These are phyloP conservation scores for Tetrapyrgos nigripes DNA, from an alignment of 1,284 basidiomycete species.

Conservation along the genomic window DNA sequence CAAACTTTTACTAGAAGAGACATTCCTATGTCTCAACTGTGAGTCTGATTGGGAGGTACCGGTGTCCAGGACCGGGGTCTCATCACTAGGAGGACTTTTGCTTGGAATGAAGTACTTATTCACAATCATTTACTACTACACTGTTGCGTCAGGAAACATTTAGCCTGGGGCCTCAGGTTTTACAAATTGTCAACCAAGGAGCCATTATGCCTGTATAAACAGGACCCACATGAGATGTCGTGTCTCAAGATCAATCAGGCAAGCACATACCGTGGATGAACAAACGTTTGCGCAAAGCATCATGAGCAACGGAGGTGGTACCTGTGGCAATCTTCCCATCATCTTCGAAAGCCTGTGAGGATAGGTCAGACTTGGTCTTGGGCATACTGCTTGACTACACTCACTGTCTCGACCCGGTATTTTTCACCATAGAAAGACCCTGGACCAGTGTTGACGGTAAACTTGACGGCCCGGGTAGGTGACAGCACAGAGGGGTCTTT, in stretches of 20 bases:
- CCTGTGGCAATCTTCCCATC: conserved; percentile 60
- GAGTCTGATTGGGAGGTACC: too few relatives aligned
- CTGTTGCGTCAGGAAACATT: too few relatives aligned
- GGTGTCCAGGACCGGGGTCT: too few relatives aligned
- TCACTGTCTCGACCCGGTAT: conserved; percentile 65
- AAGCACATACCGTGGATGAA: conserved; percentile 58
- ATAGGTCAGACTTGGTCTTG: conserved; percentile 12
- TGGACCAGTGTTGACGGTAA: conserved; percentile 57
- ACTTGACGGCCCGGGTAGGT: conserved; percentile 56
- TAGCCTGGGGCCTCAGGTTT: too few relatives aligned
- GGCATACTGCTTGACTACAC: conserved; percentile 7
- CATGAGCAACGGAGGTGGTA: conserved; percentile 59
- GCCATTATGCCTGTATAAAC: not conserved
- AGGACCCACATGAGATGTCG: not conserved
- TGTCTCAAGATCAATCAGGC: not conserved
- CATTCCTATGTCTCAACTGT: too few relatives aligned
- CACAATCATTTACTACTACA: too few relatives aligned
- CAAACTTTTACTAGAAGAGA: too few relatives aligned
- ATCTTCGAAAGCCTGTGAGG: conserved; percentile 65
- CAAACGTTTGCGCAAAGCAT: conserved; percentile 51
- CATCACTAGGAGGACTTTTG: too few relatives aligned
- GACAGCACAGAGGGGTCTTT: conserved; percentile 42
- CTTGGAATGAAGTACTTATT: too few relatives aligned
- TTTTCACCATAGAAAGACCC: conserved; percentile 68
- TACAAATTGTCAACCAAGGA: conserved; percentile 11